Evolutionary conservation across 495 filamentous ascomycete genomes (phyloP), one percentile per base, ranked within the genome.

Genomic region (Usnea hakonensis): DNA sequence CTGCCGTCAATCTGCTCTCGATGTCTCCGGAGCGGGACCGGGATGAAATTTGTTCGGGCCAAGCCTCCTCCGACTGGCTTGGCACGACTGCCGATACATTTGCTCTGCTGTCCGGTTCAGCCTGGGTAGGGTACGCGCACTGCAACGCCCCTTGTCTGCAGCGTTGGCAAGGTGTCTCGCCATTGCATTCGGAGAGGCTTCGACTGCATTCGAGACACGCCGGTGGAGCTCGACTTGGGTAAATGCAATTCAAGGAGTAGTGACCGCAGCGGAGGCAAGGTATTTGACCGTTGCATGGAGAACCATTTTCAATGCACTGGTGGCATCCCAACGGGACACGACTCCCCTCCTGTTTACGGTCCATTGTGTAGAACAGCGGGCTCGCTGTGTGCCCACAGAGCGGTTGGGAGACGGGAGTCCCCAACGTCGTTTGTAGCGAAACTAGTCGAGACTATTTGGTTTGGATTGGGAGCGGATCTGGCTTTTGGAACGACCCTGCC

Each of bases 121-220:
- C 28, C 16, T 19, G 13, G 0, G 48, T 19, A 9, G 48, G 11
- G 32, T 32, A 52, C 28, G 32, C 28, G 48, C 48, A 52, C 48
- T 32, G 48, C 48, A 32, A 19, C 26, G 14, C 16, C 32, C 48
- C 26, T 32, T 52, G 48, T 52, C 48, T 30, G 48, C 48, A 52
- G 23, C 26, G 13, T 52, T 32, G 48, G 48, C 48, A 52, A 19
- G 48, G 48, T 19, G 48, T 32, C 48, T 52, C 48, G 19, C 48
- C 48, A 52, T 52, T 28, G 48, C 48, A 52, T 52, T 32, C 48
- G 2, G 28, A 52, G 9, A 19, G 3, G 28, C 9, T 32, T 9
- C 48, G 48, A 52, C 48, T 52, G 28, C 48, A 52, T 32, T 52
- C 48, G 16, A 52, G 48, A 52, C 48, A 52, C 30, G 28, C 13